These are phyloP conservation scores for Agrostemma githago DNA, from an alignment of 148 eudicot species.

Conservation along the genomic window DNA sequence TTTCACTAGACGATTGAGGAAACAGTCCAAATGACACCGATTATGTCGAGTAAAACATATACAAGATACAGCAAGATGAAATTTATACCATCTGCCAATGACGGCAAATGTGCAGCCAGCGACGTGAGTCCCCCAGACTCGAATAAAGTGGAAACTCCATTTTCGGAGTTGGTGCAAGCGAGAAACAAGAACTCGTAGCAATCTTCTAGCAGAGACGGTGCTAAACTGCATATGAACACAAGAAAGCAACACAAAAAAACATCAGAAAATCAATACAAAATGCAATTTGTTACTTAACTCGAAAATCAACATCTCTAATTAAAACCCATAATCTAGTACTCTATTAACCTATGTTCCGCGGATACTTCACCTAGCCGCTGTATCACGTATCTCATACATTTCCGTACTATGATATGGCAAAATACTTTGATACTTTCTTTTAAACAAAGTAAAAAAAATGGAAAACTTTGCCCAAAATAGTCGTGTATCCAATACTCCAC, in stretches of 20 bases:
- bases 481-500: no score
- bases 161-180: conserved; percentile 43
- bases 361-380: no score
- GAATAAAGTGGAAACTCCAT: conserved; percentile 43
- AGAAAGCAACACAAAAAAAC: not conserved
- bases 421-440: no score
- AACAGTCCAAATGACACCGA: not conserved
- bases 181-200: conserved; percentile 67
- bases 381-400: no score
- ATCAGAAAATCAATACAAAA: not conserved
- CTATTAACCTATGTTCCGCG: no score
- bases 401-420: no score
- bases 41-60: not conserved
- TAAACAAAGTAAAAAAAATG: no score
- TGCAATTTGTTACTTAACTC: not conserved
- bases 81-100: conserved; percentile 51
- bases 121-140: conserved; percentile 56
- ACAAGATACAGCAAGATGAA: not conserved
- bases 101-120: conserved; percentile 54
- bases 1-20: no score
- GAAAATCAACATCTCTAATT: not conserved
- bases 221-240: conserved; percentile 38
- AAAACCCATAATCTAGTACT: no score
- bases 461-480: no score
- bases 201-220: conserved; percentile 38